Percentiles rank a stretch among this genome's conserved stretches.
These are phyloP conservation scores for Fusarium fracticaudum DNA, from an alignment of 2,329 filamentous ascomycete species.

Conservation along the genomic window DNA sequence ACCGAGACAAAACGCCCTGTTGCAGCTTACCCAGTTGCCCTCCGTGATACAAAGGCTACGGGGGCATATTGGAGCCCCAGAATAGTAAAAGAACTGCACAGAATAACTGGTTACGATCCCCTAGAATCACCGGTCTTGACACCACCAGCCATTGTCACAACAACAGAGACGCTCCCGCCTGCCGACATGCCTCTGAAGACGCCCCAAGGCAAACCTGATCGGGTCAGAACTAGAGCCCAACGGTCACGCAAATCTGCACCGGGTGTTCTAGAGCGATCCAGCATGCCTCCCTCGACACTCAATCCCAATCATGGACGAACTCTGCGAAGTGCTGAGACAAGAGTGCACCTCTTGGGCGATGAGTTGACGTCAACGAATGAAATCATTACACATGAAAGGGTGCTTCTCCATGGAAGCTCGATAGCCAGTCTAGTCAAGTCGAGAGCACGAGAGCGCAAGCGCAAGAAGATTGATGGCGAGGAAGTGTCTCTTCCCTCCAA, in stretches of 20 bases:
- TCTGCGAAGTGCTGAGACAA: slow-evolving; percentile 33
- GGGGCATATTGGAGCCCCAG: slow-evolving; percentile 57
- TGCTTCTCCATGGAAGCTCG: slow-evolving; percentile 46
- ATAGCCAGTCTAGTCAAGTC: slow-evolving; percentile 63
- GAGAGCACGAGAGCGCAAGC: slow-evolving; percentile 57
- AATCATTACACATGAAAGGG: slow-evolving; percentile 11
- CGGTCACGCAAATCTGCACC: slow-evolving; percentile 54
- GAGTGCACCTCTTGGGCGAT: neutral
- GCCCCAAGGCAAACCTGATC: slow-evolving; percentile 20
- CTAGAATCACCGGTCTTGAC: slow-evolving; percentile 30
- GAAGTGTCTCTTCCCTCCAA: slow-evolving; percentile 42
- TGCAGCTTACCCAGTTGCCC: slow-evolving; percentile 52
- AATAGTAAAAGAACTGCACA: slow-evolving; percentile 52
- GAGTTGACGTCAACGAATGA: neutral
- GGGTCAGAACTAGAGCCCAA: slow-evolving; percentile 42
- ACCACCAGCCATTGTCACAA: slow-evolving; percentile 10
- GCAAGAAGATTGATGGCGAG: slow-evolving; percentile 57
- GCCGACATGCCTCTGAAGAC: neutral
- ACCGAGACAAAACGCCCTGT: slow-evolving; percentile 46
- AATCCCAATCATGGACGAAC: slow-evolving; percentile 51
- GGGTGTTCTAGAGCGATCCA: slow-evolving; percentile 45
- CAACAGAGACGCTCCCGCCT: neutral
- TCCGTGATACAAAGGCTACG: slow-evolving; percentile 58
- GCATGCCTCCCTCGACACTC: slow-evolving; percentile 46
- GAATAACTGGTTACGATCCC: slow-evolving; percentile 45